Evolutionary conservation across 2,329 filamentous ascomycete genomes (phyloP).

Genomic region (Neospermospora avenae): DNA sequence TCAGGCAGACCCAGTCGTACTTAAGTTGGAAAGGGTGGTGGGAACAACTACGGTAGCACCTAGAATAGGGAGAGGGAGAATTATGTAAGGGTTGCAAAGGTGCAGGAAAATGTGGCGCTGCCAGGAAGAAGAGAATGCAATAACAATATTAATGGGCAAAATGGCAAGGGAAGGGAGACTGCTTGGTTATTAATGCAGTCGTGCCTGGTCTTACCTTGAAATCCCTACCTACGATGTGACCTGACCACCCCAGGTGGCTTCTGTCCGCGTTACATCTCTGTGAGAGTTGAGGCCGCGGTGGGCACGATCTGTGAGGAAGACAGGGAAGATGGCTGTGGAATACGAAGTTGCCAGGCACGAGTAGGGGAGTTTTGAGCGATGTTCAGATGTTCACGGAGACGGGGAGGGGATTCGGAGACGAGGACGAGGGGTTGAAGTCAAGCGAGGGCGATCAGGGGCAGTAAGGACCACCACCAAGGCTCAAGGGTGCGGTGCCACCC

Average conservation of each 20-base stretch:
- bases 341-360: conserved; percentile 3
- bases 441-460: conserved; percentile 7
- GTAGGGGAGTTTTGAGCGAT: conserved; percentile 2
- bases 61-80: conserved; percentile 2
- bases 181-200: conserved; percentile 19
- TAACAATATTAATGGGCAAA: conserved; percentile 15
- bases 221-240: background rate
- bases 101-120: conserved; percentile 10
- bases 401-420: background rate
- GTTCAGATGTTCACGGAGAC: too few relatives aligned
- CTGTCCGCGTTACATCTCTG: conserved; percentile 25
- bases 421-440: background rate
- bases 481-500: conserved; percentile 5
- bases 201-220: conserved; percentile 2
- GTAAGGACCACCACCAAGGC: background rate
- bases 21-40: conserved; percentile 28
- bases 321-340: background rate
- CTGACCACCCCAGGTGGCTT: conserved; percentile 13
- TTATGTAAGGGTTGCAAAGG: conserved; percentile 14
- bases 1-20: conserved; percentile 23
- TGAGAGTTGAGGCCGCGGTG: conserved; percentile 15
- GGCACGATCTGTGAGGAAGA: conserved; percentile 12
- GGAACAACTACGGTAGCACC: background rate
- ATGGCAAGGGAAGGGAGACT: conserved; percentile 9
- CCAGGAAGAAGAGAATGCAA: conserved; percentile 23